Base-by-base conservation (phyloP, 2,329 filamentous ascomycete species). In the Myriosclerotinia curreyana region DNA sequence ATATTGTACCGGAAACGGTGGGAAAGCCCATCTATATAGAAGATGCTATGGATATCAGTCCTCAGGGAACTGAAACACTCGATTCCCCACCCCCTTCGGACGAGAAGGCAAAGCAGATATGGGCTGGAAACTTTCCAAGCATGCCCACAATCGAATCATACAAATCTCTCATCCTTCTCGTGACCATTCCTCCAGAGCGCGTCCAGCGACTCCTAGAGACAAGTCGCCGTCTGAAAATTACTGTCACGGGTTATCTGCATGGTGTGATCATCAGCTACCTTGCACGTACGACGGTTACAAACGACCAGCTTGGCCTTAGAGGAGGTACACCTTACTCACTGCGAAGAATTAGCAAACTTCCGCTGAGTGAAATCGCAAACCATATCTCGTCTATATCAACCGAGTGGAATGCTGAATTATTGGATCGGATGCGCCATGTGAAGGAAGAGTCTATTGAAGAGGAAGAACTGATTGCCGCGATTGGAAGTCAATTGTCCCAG, bases 241-340 rank as follows among this genome's bases (percentile, higher is more conserved):
- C 70, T 14, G 36, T 71, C 9, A 71, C 71, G 20, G 65, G 65
- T 14, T 66, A 70, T 25, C 51, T 72, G 28, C 71, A 72, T 52
- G 63, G 50, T 22, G 62, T 71, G 4, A 28, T 70, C 28, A 34
- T 67, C 25, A 53, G 64, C 58, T 63, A 65, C 40, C 68, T 71
- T 20, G 66, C 70, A 1, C 44, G 50, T 5, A 42, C 42, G 4
- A 17, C 67, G 36, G 51, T 64, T 3, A 15, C 44, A 12, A 61
- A 65, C n/a, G 9, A 59, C 17, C 42, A 48, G 5, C 65, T 66
- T 22, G n/a, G 40, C 6, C 22, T 66, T 15, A 36, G 40, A 40
- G 50, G 51, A 11, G 34, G 38, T 25, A 72, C 66, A 0, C 70
- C 70, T 14, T 69, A 66, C 51, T 70, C 70, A 28, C 67, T 71